Evolutionary conservation across 2,329 filamentous ascomycete species (phyloP).

Genomic region (Aspergillus uvarum): DNA sequence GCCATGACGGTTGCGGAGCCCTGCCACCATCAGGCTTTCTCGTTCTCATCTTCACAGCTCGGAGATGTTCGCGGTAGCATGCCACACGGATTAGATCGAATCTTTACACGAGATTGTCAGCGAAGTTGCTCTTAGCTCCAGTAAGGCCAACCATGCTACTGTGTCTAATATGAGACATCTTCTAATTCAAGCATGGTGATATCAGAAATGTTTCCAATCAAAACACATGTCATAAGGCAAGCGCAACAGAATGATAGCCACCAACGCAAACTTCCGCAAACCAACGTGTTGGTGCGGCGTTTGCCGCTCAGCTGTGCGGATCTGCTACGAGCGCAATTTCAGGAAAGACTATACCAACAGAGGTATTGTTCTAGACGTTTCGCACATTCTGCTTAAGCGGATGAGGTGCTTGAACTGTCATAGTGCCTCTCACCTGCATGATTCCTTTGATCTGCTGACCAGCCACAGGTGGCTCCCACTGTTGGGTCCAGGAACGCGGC

Average conservation of each 20-base stretch:
- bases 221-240: neutral
- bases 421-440: neutral
- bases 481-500: neutral
- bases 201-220: neutral
- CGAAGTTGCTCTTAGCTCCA: neutral
- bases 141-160: neutral
- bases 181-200: neutral
- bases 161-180: neutral
- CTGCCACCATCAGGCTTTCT: neutral
- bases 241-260: neutral
- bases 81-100: neutral
- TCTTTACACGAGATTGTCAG: neutral
- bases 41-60: neutral
- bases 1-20: neutral
- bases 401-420: neutral
- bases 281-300: conserved; percentile 3
- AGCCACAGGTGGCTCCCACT: neutral
- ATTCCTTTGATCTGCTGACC: neutral
- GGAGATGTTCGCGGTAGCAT: neutral
- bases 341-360: neutral
- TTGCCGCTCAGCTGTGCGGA: neutral
- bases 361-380: neutral
- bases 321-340: conserved; percentile 1
- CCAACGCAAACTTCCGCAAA: conserved; percentile 1
- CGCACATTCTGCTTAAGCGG: neutral